Evolutionary conservation across 371 early-diverging fungal genomes (phyloP).

Genomic region (Saksenaea oblongispora): DNA sequence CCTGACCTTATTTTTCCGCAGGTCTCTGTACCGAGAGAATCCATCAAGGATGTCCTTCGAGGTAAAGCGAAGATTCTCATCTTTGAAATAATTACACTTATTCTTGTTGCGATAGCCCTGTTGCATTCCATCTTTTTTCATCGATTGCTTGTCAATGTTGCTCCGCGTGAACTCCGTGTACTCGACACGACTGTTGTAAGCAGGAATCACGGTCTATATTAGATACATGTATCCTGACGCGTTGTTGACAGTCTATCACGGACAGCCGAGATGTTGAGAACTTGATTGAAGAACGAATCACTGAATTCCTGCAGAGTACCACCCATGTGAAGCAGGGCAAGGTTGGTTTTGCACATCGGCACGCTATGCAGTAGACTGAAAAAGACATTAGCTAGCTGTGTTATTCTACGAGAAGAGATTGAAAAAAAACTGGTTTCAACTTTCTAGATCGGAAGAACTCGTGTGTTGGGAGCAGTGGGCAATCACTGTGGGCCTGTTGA

Average conservation of each 20-base stretch:
- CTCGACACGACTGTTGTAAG: slow-evolving; percentile 72
- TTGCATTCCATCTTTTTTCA: slow-evolving; percentile 88
- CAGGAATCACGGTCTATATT: slow-evolving; percentile 7
- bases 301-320: slow-evolving; percentile 41
- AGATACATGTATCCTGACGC: slow-evolving; percentile 2
- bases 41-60: slow-evolving; percentile 64
- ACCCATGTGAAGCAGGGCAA: slow-evolving; percentile 36
- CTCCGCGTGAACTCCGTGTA: slow-evolving; percentile 73
- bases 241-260: slow-evolving; percentile 31
- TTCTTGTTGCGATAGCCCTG: slow-evolving; percentile 49
- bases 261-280: slow-evolving; percentile 38
- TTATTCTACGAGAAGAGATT: slow-evolving; percentile 79
- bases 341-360: slow-evolving; percentile 21
- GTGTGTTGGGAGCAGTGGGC: slow-evolving; percentile 93
- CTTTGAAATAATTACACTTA: background rate
- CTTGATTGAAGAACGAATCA: slow-evolving; percentile 42
- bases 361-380: slow-evolving; percentile 1
- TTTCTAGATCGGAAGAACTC: slow-evolving; percentile 72
- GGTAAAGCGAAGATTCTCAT: slow-evolving; percentile 35
- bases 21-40: slow-evolving; percentile 56
- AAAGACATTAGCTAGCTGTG: slow-evolving; percentile 48
- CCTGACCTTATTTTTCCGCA: slow-evolving; percentile 23
- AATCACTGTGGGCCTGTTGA: slow-evolving; percentile 61
- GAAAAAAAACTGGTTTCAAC: slow-evolving; percentile 81
- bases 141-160: slow-evolving; percentile 73